Percentiles rank a stretch among this genome's conserved stretches.
These are phyloP conservation scores for Pichia deserticola DNA, from an alignment of 805 yeast genomes.

Conservation along the genomic window DNA sequence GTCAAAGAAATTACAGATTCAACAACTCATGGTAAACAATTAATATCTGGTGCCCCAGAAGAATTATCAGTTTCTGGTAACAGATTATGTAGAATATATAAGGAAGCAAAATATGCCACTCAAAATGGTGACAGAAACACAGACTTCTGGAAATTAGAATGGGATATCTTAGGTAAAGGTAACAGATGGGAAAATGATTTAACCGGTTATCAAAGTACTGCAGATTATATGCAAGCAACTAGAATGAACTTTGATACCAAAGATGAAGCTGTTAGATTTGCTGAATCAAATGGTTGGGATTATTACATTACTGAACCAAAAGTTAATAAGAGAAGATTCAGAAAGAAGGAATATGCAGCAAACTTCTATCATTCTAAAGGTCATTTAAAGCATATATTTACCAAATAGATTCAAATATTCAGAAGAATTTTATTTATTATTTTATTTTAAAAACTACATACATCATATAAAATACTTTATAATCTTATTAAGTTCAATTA, in stretches of 20 bases:
- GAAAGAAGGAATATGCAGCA: slow-evolving; percentile 64
- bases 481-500: too few relatives aligned
- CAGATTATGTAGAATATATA: slow-evolving; percentile 69
- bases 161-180: slow-evolving; percentile 72
- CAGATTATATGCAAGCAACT: slow-evolving; percentile 79
- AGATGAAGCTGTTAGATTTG: slow-evolving; percentile 67
- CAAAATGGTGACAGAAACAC: slow-evolving; percentile 59
- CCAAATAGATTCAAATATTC: slow-evolving; percentile 40
- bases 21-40: slow-evolving; percentile 37
- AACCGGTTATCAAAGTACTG: slow-evolving; percentile 75
- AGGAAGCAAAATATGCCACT: slow-evolving; percentile 74
- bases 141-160: slow-evolving; percentile 65
- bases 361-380: slow-evolving; percentile 66
- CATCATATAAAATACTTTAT: too few relatives aligned
- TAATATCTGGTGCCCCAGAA: slow-evolving; percentile 70
- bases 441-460: too few relatives aligned
- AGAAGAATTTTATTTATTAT: not conserved
- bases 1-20: slow-evolving; percentile 14
- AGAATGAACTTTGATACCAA: slow-evolving; percentile 64
- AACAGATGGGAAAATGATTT: slow-evolving; percentile 87
- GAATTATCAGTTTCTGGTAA: slow-evolving; percentile 42
- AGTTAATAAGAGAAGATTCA: slow-evolving; percentile 47
- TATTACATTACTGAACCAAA: slow-evolving; percentile 79
- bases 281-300: slow-evolving; percentile 81
- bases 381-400: slow-evolving; percentile 72